Percentiles rank a stretch among this genome's conserved stretches.
These are phyloP conservation scores for Ceratocystis colombiana DNA, from an alignment of 2,329 filamentous ascomycete genomes.

Conservation along the genomic window DNA sequence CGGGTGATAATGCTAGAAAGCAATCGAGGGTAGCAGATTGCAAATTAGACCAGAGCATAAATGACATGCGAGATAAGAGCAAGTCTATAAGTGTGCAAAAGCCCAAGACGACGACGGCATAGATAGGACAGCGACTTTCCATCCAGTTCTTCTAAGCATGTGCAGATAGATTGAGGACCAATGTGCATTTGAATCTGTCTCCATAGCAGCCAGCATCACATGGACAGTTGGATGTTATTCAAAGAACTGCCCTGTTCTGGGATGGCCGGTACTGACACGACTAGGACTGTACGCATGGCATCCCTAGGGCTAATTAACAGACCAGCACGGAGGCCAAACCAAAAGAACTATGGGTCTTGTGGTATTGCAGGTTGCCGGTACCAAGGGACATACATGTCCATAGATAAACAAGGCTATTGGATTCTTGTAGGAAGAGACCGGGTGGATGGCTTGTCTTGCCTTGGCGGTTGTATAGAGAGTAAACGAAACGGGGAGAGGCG, in stretches of 20 bases:
- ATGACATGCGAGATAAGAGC: background rate
- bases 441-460: too few relatives aligned
- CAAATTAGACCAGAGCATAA: background rate
- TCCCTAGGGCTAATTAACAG: background rate
- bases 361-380: background rate
- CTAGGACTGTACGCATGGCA: background rate
- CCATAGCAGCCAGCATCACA: background rate
- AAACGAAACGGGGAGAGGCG: too few relatives aligned
- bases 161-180: background rate
- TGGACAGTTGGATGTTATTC: background rate
- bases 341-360: background rate
- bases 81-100: background rate
- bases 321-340: background rate
- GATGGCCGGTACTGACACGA: background rate
- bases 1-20: background rate
- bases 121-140: background rate
- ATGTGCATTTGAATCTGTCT: constrained; percentile 9
- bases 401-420: background rate
- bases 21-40: background rate
- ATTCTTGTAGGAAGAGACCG: background rate
- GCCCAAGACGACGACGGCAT: background rate
- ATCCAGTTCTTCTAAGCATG: background rate
- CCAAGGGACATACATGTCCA: background rate
- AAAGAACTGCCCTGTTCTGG: background rate
- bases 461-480: too few relatives aligned